Percentiles rank a stretch among this genome's conserved stretches.
Conservation (phyloP, 441 rosid species). For the Adansonia grandidieri region DNA sequence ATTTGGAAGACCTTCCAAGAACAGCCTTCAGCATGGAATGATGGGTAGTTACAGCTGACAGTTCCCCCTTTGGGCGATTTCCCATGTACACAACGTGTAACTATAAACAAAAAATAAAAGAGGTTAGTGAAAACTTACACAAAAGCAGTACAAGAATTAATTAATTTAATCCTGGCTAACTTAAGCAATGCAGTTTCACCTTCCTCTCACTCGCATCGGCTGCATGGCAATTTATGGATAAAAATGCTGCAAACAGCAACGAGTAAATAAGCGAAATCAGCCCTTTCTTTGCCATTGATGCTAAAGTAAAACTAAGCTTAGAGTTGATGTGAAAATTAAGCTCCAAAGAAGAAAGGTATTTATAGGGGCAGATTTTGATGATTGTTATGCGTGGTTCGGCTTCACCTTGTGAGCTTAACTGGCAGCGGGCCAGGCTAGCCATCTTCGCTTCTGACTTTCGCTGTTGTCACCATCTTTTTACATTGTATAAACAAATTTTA, state of each 20-base stretch:
- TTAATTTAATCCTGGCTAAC: neutral
- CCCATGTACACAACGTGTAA: constrained; percentile 49
- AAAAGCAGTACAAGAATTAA: neutral
- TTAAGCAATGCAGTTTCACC: neutral
- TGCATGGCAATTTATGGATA: neutral
- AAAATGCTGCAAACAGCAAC: neutral
- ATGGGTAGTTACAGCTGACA: constrained; percentile 26
- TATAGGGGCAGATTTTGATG: neutral
- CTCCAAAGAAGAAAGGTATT: neutral
- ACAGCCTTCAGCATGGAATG: constrained; percentile 43
- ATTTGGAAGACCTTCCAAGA: constrained; percentile 39
- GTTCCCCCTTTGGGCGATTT: constrained; percentile 31
- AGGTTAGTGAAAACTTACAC: neutral
- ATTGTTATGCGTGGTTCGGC: neutral
- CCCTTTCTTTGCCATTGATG: constrained; percentile 4
- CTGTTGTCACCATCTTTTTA: neutral
- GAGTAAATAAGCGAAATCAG: neutral
- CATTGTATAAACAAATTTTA: neutral
- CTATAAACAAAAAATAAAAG: constrained; percentile 19
- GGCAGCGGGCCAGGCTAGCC: neutral
- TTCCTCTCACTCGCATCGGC: neutral
- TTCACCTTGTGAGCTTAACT: neutral
- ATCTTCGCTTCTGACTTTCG: neutral
- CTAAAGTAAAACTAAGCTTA: neutral
- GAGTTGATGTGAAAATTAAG: neutral